These are phyloP conservation scores for Hypoxylon sp. DNA, from an alignment of 2,329 filamentous ascomycete genomes.

Conservation along the genomic window DNA sequence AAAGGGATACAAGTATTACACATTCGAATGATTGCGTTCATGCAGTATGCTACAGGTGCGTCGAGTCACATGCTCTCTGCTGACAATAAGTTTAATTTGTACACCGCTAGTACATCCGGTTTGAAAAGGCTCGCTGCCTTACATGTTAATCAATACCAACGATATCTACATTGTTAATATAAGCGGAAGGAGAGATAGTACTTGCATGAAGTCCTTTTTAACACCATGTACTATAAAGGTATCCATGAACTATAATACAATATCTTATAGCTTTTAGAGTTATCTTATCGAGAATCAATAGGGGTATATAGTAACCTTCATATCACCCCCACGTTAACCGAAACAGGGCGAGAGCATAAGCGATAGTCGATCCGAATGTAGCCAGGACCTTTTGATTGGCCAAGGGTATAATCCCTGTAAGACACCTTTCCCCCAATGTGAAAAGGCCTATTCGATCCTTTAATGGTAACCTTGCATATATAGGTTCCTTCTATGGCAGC, in stretches of 20 bases:
- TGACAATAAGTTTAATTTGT: not conserved
- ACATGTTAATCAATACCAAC: not conserved
- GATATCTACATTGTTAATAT: not conserved
- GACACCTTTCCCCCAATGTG: conserved; percentile 3
- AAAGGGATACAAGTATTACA: not conserved
- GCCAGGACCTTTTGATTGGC: conserved; percentile 1
- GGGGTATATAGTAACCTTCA: not conserved
- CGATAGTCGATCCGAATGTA: conserved; percentile 12
- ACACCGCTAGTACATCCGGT: conserved; percentile 5
- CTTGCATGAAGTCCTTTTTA: not conserved
- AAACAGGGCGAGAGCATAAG: not conserved
- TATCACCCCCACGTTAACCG: conserved; percentile 11
- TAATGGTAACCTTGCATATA: conserved; percentile 1
- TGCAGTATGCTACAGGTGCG: conserved; percentile 1
- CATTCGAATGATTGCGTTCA: not conserved
- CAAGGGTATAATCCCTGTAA: not conserved
- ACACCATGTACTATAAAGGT: not conserved
- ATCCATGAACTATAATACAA: not conserved
- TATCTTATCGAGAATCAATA: conserved; percentile 7
- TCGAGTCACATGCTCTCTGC: conserved; percentile 8
- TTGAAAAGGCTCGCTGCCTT: too few relatives aligned
- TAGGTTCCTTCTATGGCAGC: not conserved
- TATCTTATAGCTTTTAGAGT: conserved; percentile 12
- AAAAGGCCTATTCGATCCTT: not conserved
- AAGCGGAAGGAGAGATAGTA: not conserved